Evolutionary conservation across 805 yeast species (phyloP).

Genomic region (Pichia insulana): DNA sequence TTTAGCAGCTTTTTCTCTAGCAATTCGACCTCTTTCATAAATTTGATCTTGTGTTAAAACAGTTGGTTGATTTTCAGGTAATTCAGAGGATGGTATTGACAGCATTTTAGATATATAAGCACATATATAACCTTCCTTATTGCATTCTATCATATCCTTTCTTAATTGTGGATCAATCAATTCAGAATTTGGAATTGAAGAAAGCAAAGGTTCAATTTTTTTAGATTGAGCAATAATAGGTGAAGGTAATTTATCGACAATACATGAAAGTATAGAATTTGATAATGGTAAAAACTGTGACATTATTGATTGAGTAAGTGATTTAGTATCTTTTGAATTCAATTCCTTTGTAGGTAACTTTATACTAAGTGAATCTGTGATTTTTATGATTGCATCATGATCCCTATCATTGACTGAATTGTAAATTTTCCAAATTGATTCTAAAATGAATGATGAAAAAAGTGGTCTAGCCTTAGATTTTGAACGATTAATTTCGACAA

Average conservation of each 20-base stretch:
- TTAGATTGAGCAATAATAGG: constrained; percentile 68
- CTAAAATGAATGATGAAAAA: constrained; percentile 80
- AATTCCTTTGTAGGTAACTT: constrained; percentile 68
- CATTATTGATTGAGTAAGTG: constrained; percentile 56
- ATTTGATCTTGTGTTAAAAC: constrained; percentile 43
- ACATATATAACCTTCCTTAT: constrained; percentile 50
- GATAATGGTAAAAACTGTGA: constrained; percentile 95
- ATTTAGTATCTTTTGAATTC: constrained; percentile 66
- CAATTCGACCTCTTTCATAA: constrained; percentile 51
- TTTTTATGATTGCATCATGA: constrained; percentile 63
- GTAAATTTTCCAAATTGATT: constrained; percentile 88
- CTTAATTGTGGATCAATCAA: constrained; percentile 41
- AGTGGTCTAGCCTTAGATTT: constrained; percentile 62
- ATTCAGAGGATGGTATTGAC: constrained; percentile 72
- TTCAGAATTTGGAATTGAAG: constrained; percentile 43
- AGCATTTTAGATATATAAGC: constrained; percentile 88
- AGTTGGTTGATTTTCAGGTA: constrained; percentile 48
- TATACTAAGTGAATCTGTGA: constrained; percentile 60
- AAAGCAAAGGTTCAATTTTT: constrained; percentile 61
- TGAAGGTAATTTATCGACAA: constrained; percentile 77
- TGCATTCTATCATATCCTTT: constrained; percentile 58
- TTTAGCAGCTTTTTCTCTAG: constrained; percentile 57
- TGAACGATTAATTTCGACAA: constrained; percentile 50
- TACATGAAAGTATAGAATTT: constrained; percentile 73
- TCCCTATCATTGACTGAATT: constrained; percentile 61